A percentile compares a stretch with the other conserved stretches of the same genome.
phyloP scores from a whole-genome alignment of 768 basidiomycete species.

The Lactifluus hygrophoroides region DNA sequence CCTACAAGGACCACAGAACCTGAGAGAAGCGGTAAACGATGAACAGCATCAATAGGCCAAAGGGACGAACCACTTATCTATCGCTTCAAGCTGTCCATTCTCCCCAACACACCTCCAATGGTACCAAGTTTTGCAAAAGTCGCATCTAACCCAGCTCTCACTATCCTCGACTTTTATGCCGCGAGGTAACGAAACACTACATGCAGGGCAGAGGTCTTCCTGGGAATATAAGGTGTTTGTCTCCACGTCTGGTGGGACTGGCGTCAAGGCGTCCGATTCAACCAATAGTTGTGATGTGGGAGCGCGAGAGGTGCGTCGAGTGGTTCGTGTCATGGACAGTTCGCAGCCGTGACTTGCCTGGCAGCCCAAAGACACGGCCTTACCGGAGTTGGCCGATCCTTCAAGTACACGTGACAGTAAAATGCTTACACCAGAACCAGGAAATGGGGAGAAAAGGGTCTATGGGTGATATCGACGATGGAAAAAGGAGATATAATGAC shows the following conservation, averaged over 20 bases:
- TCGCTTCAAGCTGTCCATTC: conserved; percentile 50
- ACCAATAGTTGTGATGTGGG: not conserved
- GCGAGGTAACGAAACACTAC: conserved; percentile 22
- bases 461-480: no score
- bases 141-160: conserved; percentile 79
- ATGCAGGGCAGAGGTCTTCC: conserved; percentile 16
- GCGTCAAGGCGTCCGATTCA: not conserved
- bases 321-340: conserved; percentile 9
- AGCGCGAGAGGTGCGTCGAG: conserved; percentile 8
- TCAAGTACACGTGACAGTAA: no score
- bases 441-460: no score
- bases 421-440: no score
- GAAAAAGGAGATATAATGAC: no score
- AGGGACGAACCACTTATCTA: conserved; percentile 67
- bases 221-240: not conserved
- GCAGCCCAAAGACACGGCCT: no score
- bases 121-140: conserved; percentile 74
- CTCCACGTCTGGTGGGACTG: not conserved
- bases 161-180: conserved; percentile 34
- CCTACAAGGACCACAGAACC: conserved; percentile 66
- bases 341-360: no score
- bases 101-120: conserved; percentile 77
- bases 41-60: conserved; percentile 17
- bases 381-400: no score
- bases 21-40: conserved; percentile 24